Evolutionary conservation across 2,329 filamentous ascomycete genomes (phyloP).

Genomic region (Colletotrichum tanaceti): DNA sequence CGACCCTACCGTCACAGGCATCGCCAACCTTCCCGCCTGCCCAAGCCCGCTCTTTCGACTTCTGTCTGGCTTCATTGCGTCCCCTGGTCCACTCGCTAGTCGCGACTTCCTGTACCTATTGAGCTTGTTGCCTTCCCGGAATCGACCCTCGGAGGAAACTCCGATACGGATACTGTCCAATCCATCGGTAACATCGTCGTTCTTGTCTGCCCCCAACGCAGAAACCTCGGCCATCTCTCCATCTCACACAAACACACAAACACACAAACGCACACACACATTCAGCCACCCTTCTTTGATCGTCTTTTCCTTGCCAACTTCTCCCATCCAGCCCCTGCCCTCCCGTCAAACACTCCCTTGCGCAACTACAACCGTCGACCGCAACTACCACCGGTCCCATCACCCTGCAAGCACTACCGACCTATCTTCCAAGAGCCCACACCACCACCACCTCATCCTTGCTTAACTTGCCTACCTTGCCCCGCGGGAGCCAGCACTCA

Average conservation of each 20-base stretch:
- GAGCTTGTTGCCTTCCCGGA: conserved; percentile 8
- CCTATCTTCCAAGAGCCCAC: conserved; percentile 28
- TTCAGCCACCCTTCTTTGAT: conserved; percentile 20
- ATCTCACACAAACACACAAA: no score
- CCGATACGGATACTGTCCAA: conserved; percentile 1
- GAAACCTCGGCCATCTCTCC: no score
- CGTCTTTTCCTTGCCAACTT: conserved; percentile 20
- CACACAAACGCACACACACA: no score
- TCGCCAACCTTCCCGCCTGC: background rate
- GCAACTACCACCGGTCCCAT: conserved; percentile 17
- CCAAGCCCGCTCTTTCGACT: conserved; percentile 1
- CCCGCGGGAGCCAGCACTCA: background rate
- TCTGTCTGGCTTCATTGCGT: conserved; percentile 9
- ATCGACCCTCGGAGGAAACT: conserved; percentile 28
- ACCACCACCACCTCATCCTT: conserved; percentile 37
- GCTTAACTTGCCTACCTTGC: background rate
- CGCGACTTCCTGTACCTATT: background rate
- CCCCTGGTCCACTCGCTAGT: background rate
- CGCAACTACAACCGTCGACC: conserved; percentile 13
- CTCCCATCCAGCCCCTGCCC: conserved; percentile 16
- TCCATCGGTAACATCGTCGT: no score
- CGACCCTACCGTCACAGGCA: background rate
- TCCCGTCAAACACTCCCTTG: conserved; percentile 19
- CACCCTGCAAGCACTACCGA: conserved; percentile 28
- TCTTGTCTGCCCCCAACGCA: no score